phyloP scores from a whole-genome alignment of 169 alveolate species.

The Cryptosporidium canis region DNA sequence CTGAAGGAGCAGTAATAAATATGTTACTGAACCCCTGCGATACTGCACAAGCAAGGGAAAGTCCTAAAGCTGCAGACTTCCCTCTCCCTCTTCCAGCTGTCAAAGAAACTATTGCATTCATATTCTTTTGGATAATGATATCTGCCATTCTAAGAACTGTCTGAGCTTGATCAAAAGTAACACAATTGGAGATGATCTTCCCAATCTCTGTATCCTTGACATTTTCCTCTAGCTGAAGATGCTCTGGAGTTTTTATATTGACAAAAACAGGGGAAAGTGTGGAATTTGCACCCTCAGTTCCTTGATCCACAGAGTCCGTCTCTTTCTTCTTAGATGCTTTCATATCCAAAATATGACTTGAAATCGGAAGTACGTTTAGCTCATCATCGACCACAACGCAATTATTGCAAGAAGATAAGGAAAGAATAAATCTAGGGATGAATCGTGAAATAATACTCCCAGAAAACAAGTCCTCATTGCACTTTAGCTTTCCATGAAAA shows the following conservation, averaged over 20 bases:
- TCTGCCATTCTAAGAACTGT: constrained; percentile 85
- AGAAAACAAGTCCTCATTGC: constrained; percentile 53
- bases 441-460: constrained; percentile 31
- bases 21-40: constrained; percentile 92
- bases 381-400: constrained; percentile 98
- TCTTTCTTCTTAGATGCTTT: constrained; percentile 5
- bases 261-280: background rate
- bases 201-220: constrained; percentile 71
- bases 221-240: constrained; percentile 32
- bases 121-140: constrained; percentile 81
- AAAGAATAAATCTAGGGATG: constrained; percentile 78
- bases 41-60: constrained; percentile 91
- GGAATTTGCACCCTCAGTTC: background rate
- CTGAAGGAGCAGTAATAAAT: constrained; percentile 97
- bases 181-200: constrained; percentile 72
- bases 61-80: constrained; percentile 98
- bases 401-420: constrained; percentile 86
- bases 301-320: background rate
- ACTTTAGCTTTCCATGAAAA: constrained; percentile 88
- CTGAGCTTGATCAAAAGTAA: constrained; percentile 86
- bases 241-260: constrained; percentile 11
- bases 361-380: constrained; percentile 95
- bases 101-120: constrained; percentile 77
- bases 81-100: constrained; percentile 99
- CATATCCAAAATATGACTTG: constrained; percentile 79